phyloP scores from a whole-genome alignment of 768 basidiomycete species.

The Suillus weaverae region DNA sequence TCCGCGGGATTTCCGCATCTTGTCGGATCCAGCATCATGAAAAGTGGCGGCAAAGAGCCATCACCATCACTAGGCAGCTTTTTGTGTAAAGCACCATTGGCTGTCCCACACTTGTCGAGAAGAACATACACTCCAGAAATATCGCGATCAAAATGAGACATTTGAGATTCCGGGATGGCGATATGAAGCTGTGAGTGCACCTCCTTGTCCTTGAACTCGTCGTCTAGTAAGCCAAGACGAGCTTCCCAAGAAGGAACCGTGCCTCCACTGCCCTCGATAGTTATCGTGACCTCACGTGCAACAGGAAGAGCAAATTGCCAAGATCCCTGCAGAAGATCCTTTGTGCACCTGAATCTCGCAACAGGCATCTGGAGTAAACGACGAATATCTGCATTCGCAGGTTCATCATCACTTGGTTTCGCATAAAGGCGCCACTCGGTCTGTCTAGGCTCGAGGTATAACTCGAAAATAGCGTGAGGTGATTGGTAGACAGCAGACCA shows the following conservation, averaged over 20 bases:
- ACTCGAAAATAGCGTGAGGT: slow-evolving; percentile 65
- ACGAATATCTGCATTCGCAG: slow-evolving; percentile 81
- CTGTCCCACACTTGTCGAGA: slow-evolving; percentile 85
- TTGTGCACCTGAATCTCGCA: slow-evolving; percentile 65
- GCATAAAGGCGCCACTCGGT: slow-evolving; percentile 89
- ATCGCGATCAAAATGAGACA: slow-evolving; percentile 65
- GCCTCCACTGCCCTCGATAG: slow-evolving; percentile 58
- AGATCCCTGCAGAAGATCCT: slow-evolving; percentile 59
- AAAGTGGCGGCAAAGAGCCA: slow-evolving; percentile 55
- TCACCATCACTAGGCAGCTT: slow-evolving; percentile 47
- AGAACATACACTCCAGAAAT: slow-evolving; percentile 80
- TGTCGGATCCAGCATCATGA: slow-evolving; percentile 84
- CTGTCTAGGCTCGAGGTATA: slow-evolving; percentile 71
- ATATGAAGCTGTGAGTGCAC: slow-evolving; percentile 71
- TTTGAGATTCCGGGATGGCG: slow-evolving; percentile 49
- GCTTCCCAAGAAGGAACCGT: slow-evolving; percentile 84
- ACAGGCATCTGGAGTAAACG: slow-evolving; percentile 70
- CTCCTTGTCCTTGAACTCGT: slow-evolving; percentile 62
- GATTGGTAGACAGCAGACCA: slow-evolving; percentile 85
- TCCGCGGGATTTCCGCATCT: slow-evolving; percentile 71
- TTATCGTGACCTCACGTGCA: slow-evolving; percentile 53
- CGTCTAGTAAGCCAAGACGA: slow-evolving; percentile 68
- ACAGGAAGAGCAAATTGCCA: slow-evolving; percentile 84
- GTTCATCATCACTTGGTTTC: slow-evolving; percentile 60
- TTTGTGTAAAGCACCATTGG: slow-evolving; percentile 80